A percentile compares a stretch with the other conserved stretches of the same genome.
Conservation (phyloP, 2,329 filamentous ascomycete genomes). For the Rhinocladiella mackenziei region DNA sequence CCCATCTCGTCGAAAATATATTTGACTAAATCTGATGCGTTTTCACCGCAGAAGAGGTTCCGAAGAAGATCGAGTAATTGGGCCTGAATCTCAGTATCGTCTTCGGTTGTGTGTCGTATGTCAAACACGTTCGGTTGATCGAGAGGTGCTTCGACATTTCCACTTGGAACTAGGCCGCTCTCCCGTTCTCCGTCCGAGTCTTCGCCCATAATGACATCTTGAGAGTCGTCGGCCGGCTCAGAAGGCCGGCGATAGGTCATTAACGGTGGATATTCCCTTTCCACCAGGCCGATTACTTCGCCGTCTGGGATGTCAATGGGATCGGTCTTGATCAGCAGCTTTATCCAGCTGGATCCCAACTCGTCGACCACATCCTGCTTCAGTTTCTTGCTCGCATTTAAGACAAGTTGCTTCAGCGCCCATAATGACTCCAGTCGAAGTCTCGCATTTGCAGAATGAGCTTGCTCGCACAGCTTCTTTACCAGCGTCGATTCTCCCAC, state of each 20-base stretch:
- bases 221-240: conserved; percentile 1
- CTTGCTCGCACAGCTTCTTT: conserved; percentile 74
- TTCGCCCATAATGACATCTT: conserved; percentile 33
- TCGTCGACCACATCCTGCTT: conserved; percentile 76
- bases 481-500: conserved; percentile 72
- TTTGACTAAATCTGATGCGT: conserved; percentile 70
- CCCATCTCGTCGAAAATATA: conserved; percentile 73
- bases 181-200: conserved; percentile 24
- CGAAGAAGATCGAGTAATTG: conserved; percentile 85
- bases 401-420: conserved; percentile 87
- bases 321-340: conserved; percentile 68
- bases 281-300: conserved; percentile 28
- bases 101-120: conserved; percentile 61
- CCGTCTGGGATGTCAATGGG: conserved; percentile 31
- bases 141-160: conserved; percentile 34
- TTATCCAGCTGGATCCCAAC: conserved; percentile 73
- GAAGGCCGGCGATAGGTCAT: conserved; percentile 2
- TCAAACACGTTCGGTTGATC: conserved; percentile 66
- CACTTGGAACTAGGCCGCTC: neutral
- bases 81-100: conserved; percentile 83
- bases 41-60: conserved; percentile 73
- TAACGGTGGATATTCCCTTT: conserved; percentile 26
- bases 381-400: conserved; percentile 64
- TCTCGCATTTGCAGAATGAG: conserved; percentile 72
- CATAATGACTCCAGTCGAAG: conserved; percentile 83